Percentiles rank a stretch among this genome's conserved stretches.
Evolutionary conservation across 495 filamentous ascomycete species (phyloP).

Genomic region (Hyphodiscus hymeniophilus): DNA sequence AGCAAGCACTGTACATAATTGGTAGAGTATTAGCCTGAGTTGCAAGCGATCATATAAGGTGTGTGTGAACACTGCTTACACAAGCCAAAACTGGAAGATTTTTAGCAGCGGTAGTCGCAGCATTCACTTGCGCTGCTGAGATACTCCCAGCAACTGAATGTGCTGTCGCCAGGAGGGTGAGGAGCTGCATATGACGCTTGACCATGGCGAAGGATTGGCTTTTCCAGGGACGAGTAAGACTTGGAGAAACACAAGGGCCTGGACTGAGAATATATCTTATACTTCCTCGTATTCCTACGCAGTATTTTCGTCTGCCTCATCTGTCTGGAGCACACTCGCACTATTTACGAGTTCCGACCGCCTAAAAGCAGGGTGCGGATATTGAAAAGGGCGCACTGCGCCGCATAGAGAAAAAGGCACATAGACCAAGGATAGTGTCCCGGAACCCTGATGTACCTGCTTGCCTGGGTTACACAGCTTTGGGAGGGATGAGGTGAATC

Average conservation of each 20-base stretch:
- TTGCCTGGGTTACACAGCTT: too few species aligned
- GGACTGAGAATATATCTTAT: not conserved
- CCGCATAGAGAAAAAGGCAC: too few species aligned
- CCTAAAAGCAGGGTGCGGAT: not conserved
- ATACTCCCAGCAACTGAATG: not conserved
- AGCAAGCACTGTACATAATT: not conserved
- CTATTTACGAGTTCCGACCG: not conserved
- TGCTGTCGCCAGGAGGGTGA: not conserved
- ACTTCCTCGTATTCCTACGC: too few species aligned
- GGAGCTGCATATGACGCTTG: not conserved
- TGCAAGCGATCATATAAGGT: not conserved
- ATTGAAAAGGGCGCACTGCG: too few species aligned
- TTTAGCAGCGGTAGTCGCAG: not conserved
- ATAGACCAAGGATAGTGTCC: too few species aligned
- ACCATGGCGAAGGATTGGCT: not conserved
- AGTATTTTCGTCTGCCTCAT: too few species aligned
- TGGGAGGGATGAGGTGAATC: too few species aligned
- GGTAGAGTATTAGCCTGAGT: not conserved
- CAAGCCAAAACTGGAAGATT: not conserved
- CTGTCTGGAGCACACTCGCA: too few species aligned
- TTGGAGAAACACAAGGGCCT: not conserved
- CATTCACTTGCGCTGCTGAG: not conserved
- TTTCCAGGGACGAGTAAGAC: not conserved
- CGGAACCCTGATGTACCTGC: too few species aligned
- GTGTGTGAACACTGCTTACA: not conserved